A percentile compares a stretch with the other conserved stretches of the same genome.
These are phyloP conservation scores for Plasmopara viticola DNA, from an alignment of 352 stramenopile genomes.

Conservation along the genomic window DNA sequence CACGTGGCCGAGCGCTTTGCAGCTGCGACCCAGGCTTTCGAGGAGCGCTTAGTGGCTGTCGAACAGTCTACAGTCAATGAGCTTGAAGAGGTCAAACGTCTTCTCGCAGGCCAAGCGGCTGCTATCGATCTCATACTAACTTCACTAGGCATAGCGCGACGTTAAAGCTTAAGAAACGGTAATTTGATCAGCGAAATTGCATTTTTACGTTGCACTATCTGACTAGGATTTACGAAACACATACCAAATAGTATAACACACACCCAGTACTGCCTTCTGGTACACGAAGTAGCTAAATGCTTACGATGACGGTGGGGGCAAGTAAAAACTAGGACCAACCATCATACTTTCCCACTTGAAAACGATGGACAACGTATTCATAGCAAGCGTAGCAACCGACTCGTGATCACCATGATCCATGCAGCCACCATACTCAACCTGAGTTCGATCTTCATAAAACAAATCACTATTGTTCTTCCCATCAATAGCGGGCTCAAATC, in stretches of 20 bases:
- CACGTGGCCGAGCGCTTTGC: constrained; percentile 26
- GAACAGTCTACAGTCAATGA: constrained; percentile 38
- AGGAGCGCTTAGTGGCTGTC: constrained; percentile 44
- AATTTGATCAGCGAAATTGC: constrained; percentile 1
- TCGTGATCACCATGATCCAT: constrained; percentile 52
- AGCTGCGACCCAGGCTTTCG: constrained; percentile 43
- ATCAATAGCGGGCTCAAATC: constrained; percentile 41
- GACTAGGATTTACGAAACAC: neutral
- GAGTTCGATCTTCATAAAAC: constrained; percentile 36
- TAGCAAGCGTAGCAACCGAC: constrained; percentile 43
- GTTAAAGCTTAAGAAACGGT: constrained; percentile 10
- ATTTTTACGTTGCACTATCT: too few relatives aligned
- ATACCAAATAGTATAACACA: neutral
- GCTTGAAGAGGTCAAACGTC: constrained; percentile 35
- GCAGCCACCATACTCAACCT: constrained; percentile 62
- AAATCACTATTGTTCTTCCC: neutral
- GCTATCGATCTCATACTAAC: constrained; percentile 51
- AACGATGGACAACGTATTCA: constrained; percentile 61
- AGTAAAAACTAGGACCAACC: constrained; percentile 45
- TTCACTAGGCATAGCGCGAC: constrained; percentile 35
- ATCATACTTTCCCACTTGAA: constrained; percentile 64
- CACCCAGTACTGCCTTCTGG: constrained; percentile 6
- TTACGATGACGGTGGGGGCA: constrained; percentile 31
- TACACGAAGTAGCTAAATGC: constrained; percentile 10
- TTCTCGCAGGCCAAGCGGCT: constrained; percentile 34